Base-by-base conservation (phyloP, 1,139 yeast species). In the Geotrichum bryndzae region DNA sequence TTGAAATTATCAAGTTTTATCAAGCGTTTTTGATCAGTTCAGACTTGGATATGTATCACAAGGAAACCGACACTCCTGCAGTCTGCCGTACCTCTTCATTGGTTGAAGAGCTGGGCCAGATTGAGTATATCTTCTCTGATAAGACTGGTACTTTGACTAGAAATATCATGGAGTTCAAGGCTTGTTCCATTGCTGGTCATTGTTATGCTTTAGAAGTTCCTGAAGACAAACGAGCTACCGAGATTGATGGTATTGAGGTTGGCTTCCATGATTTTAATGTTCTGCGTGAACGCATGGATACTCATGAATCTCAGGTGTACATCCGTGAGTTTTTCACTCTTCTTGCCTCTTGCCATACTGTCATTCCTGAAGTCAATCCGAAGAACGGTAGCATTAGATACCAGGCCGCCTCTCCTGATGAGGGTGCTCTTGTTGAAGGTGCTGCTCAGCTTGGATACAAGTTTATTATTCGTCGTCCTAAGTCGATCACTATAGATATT, bases 351-450 rank as follows among this genome's bases (percentile, higher is more conserved):
- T 95, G 99, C 73, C 99, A 95, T 72, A 95, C 99, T 0, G 99
- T 95, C 56, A 95, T 95, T 66, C 99, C 99, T 0, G 99, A 95
- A 73, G 80, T 82, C 22, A 82, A 81, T 64, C 86, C 81, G 1
- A 59, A 59, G 51, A 73, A 72, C 59, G 78, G 76, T 8, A 65
- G 65, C 38, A 87, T 94, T 67, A 92, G 90, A 73, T 95, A 95
- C 72, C 99, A 95, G 76, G 99, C 99, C 0, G 97, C 99, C 0
- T 92, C 98, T 1, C 99, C 99, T 0, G 99, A 95, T 76, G 99
- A 95, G 78, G 99, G 99, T 62, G 99, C 99, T 0, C 79, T 95
- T 66, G 99, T 95, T 2, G 92, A 94, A 69, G 99, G 99, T 63
- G 99, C 97, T 23, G 95, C 97, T 0, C 81, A 80, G 69, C 79